Evolutionary conservation across 2,329 filamentous ascomycete genomes (phyloP), one percentile per base, ranked within the genome.

Genomic region (Aureobasidium vineae): DNA sequence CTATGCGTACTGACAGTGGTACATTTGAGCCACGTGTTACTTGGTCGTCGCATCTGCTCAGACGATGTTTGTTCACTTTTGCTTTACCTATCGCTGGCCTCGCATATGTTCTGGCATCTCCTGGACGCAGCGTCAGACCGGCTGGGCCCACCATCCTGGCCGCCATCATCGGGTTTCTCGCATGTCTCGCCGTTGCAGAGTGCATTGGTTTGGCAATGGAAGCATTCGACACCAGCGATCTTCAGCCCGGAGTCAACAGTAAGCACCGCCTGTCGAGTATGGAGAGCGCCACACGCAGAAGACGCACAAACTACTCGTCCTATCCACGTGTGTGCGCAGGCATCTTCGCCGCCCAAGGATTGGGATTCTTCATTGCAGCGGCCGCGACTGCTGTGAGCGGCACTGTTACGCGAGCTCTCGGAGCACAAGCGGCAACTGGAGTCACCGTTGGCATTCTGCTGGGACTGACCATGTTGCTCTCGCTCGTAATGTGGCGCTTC

Each of bases 181-280:
- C 88, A 1, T 88, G 87, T 61, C 83, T 94, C 11, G 90, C 89
- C 1, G 87, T 91, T 53, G 85, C 90, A 2, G 90, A 93, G 76
- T 92, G 90, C 75, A 86, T 89, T 69, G 89, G 90, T 0, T 78
- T 93, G 38, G 84, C 92, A 73, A 92, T 93, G 90, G 90, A 92
- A 73, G 88, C 87, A 0, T 93, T 89, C 75, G 90, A 93, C 74
- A 90, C 87, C n/a, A 91, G 88, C 47, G 90, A 93, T 75, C 80
- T 93, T 4, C 89, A 90, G 70, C 86, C 88, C 2, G 88, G 88
- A 13, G 88, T 89, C 80, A 89, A 84, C 66, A 81, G 78, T 33
- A 74, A 72, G 31, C 81, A 83, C 70, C 77, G 81, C 0, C 72
- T 81, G 23, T 71, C 81, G 73, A 81, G 71, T 65, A 77, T 83